Percentiles rank a stretch among this genome's conserved stretches.
Conservation (phyloP, 371 early-diverging fungal species). For the Umbelopsis sp. region DNA sequence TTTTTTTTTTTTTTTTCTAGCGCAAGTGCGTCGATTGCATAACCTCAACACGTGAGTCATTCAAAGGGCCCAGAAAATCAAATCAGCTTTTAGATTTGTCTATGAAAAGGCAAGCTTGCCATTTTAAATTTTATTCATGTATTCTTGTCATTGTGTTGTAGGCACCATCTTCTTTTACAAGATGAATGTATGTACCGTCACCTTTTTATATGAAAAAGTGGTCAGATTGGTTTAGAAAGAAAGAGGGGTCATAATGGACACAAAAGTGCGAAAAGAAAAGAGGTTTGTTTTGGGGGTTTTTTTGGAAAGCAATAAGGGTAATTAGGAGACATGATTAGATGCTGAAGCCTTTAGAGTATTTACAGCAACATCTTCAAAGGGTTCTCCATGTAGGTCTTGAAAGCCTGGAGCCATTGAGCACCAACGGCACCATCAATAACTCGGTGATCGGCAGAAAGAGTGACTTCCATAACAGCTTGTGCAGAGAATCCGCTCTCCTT, state of each 20-base stretch:
- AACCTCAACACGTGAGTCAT: constrained; percentile 10
- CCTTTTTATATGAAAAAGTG: background rate
- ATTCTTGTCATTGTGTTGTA: background rate
- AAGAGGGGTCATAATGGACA: background rate
- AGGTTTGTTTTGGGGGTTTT: background rate
- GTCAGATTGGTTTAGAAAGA: background rate
- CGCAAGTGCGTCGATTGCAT: background rate
- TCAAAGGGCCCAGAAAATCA: no score
- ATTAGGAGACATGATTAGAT: constrained; percentile 5
- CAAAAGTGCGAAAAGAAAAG: background rate
- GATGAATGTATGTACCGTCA: constrained; percentile 13
- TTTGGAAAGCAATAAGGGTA: background rate
- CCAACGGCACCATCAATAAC: constrained; percentile 97
- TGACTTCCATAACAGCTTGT: constrained; percentile 82
- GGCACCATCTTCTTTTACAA: constrained; percentile 10
- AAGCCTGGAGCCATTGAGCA: constrained; percentile 90
- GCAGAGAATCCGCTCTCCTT: constrained; percentile 64
- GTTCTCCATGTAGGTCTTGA: constrained; percentile 95
- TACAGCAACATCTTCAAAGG: constrained; percentile 94
- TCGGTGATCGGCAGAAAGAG: constrained; percentile 94
- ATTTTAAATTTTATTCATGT: background rate
- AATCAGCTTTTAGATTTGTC: background rate
- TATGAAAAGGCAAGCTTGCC: constrained; percentile 13
- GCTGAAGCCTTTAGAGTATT: constrained; percentile 28
- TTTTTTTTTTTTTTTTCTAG: background rate